Evolutionary conservation across 2,329 filamentous ascomycete genomes (phyloP).

Genomic region (Colletotrichum endophyticum): DNA sequence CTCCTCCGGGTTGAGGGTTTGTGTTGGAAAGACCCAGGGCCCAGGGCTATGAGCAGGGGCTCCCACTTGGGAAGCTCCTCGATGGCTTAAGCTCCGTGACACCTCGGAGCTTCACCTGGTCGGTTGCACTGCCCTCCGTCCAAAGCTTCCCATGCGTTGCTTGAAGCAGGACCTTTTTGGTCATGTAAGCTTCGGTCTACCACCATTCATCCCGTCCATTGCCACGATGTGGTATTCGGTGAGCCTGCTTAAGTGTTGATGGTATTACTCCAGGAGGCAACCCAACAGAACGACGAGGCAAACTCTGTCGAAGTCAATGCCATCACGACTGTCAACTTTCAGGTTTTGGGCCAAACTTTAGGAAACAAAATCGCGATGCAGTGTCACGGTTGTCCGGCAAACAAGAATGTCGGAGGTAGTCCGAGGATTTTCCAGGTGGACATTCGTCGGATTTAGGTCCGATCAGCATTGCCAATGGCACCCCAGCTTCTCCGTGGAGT

Average conservation of each 20-base stretch:
- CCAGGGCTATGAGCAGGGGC: background rate
- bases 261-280: background rate
- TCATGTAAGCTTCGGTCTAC: background rate
- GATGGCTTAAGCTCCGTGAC: slow-evolving; percentile 11
- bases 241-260: background rate
- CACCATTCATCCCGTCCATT: background rate
- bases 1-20: slow-evolving; percentile 5
- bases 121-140: background rate
- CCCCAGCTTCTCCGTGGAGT: background rate
- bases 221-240: background rate
- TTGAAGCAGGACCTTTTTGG: background rate
- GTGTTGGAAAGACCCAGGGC: background rate
- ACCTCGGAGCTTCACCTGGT: background rate
- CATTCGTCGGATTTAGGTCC: background rate
- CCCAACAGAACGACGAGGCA: background rate
- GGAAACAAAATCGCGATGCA: background rate
- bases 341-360: slow-evolving; percentile 9
- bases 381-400: background rate
- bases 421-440: background rate
- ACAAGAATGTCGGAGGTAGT: background rate
- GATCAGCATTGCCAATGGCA: background rate
- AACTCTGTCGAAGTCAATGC: background rate
- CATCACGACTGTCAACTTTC: background rate
- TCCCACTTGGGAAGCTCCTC: background rate
- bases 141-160: background rate